Conservation (phyloP, 768 basidiomycete species). For the Tremella mesenterica region DNA sequence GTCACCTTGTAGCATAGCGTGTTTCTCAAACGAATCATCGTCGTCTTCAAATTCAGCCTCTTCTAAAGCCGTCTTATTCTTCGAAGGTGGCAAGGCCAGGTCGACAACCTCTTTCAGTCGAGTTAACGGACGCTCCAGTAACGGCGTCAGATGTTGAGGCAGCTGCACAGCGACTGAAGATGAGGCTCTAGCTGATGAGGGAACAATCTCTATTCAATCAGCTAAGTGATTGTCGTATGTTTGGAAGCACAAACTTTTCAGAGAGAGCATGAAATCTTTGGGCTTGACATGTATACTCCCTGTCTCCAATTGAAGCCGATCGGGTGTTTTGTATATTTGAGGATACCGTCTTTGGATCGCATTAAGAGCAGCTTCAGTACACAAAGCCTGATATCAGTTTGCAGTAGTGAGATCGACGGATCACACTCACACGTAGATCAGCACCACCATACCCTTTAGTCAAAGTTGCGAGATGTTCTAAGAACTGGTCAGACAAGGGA, state of each 20-base stretch:
- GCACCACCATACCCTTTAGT: conserved; percentile 98
- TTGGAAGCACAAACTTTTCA: conserved; percentile 64
- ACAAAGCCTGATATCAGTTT: conserved; percentile 58
- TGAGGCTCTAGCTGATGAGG: conserved; percentile 85
- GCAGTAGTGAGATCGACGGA: neutral
- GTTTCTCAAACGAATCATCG: conserved; percentile 77
- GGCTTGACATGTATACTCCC: conserved; percentile 74
- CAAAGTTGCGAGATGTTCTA: conserved; percentile 66
- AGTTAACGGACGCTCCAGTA: conserved; percentile 62
- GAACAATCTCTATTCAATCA: conserved; percentile 63
- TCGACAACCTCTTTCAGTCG: conserved; percentile 63
- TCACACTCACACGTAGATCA: conserved; percentile 68
- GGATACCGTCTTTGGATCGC: conserved; percentile 93
- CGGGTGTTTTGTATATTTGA: conserved; percentile 87
- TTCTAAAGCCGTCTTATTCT: conserved; percentile 74
- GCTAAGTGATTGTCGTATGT: neutral
- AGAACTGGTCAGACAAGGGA: conserved; percentile 55
- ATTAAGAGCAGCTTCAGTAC: conserved; percentile 93
- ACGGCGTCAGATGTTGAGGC: conserved; percentile 70
- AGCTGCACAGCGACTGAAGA: conserved; percentile 76
- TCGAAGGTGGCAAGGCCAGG: conserved; percentile 67
- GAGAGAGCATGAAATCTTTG: conserved; percentile 92
- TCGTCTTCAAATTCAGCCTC: conserved; percentile 90
- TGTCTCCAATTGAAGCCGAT: conserved; percentile 73
- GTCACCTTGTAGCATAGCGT: conserved; percentile 84